Base-by-base conservation (phyloP, 2,329 filamentous ascomycete species). In the Coniochaeta sp. region DNA sequence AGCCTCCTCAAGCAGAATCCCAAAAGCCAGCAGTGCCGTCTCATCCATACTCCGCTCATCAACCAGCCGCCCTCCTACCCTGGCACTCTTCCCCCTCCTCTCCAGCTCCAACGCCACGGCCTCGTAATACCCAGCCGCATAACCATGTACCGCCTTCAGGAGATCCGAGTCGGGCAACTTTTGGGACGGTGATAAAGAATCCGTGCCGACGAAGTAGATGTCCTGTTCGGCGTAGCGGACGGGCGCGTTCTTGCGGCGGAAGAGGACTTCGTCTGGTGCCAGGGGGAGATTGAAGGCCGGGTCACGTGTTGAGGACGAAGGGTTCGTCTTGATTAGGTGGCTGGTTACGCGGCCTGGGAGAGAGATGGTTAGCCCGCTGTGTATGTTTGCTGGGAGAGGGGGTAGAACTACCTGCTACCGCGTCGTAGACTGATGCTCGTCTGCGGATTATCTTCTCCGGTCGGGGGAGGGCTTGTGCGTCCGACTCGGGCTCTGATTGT, bases 1-100 rank as follows among this genome's bases (percentile, higher is more conserved):
- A 3, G 81, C 78, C 66, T 92, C 88, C 67, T 92, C 87, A 38
- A 91, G 70, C 52, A 92, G 66, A 48, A 92, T 82, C 1, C 87
- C 87, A 60, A 92, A 74, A 1, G 87, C 86, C 51, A 92, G 70
- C 53, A 92, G 72, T 4, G 87, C 87, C 13, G 86, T 89, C 70
- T 89, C 88, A 62, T 92, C 86, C 79, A 92, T 81, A 65, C 82
- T 87, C 56, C 76, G 65, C 62, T 80, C 75, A 54, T 80, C 74
- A 32, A 77, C 60, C 50, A 64, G 65, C 27, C 63, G 57, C 7
- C 56, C 52, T 28, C 55, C 58, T n/a, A 58, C 54, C 27, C 45
- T 16, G 5, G 16, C 26, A 3, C 5, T n/a, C 45, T 31, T 20
- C 3, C 45, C 45, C 45, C 9, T 48, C 45, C 14, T 27, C 5